A percentile compares a stretch with the other conserved stretches of the same genome.
phyloP scores from a whole-genome alignment of 805 yeast species.

The Debaryomyces tyrocola region DNA sequence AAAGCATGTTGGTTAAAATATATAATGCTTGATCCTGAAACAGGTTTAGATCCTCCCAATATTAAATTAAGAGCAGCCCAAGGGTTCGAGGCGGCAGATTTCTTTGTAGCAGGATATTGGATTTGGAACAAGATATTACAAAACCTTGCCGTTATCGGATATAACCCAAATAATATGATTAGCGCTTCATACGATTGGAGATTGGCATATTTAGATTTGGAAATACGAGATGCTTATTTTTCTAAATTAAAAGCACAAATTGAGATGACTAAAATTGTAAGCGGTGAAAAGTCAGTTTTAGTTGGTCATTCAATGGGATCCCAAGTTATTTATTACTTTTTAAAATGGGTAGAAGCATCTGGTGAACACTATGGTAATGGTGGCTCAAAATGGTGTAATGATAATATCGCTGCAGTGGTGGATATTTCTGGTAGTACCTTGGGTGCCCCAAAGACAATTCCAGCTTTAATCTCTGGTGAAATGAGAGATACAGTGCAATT shows the following conservation, averaged over 20 bases:
- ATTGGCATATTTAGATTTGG: constrained; percentile 83
- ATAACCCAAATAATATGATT: constrained; percentile 86
- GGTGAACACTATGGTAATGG: constrained; percentile 86
- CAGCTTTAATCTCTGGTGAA: constrained; percentile 93
- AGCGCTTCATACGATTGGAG: constrained; percentile 98
- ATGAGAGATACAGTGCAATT: constrained; percentile 97
- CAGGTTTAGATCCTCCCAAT: constrained; percentile 90
- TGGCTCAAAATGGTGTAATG: constrained; percentile 86
- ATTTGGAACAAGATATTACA: constrained; percentile 97
- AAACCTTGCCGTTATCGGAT: constrained; percentile 90
- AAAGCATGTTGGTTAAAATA: constrained; percentile 94
- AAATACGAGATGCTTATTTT: constrained; percentile 83
- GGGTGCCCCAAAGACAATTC: constrained; percentile 93
- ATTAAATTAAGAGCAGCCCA: constrained; percentile 85
- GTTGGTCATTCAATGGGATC: constrained; percentile 97
- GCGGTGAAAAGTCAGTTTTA: constrained; percentile 69
- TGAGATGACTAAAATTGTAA: constrained; percentile 54
- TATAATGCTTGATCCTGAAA: constrained; percentile 81
- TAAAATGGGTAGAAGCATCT: constrained; percentile 95
- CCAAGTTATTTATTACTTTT: constrained; percentile 81
- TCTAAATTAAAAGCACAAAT: constrained; percentile 70
- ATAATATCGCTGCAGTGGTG: constrained; percentile 74
- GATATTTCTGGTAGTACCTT: constrained; percentile 88
- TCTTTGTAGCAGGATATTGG: constrained; percentile 97
- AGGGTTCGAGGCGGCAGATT: constrained; percentile 96